Evolutionary conservation across 2,329 filamentous ascomycete species (phyloP).

Genomic region (Cladophialophora psammophila): DNA sequence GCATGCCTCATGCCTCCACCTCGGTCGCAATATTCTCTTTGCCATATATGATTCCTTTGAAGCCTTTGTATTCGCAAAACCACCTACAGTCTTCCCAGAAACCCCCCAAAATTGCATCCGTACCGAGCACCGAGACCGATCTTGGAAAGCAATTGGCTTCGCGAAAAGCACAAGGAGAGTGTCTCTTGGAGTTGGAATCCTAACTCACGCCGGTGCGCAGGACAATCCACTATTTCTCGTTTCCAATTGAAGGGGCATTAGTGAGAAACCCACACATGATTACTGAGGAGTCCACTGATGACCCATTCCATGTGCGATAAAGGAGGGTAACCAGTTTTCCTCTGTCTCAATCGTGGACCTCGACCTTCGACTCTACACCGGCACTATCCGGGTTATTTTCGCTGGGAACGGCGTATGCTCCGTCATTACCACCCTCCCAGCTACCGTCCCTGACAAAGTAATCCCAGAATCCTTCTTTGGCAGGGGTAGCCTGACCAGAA

Average conservation of each 20-base stretch:
- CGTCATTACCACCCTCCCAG: constrained; percentile 33
- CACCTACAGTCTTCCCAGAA: neutral
- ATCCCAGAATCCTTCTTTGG: constrained; percentile 40
- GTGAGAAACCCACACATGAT: neutral
- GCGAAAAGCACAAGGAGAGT: too few relatives aligned
- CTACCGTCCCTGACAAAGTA: constrained; percentile 39
- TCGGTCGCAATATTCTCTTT: neutral
- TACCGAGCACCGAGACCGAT: neutral
- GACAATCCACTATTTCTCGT: neutral
- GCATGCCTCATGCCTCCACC: too few relatives aligned
- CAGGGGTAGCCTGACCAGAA: constrained; percentile 36
- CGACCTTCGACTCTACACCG: neutral
- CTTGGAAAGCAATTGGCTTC: neutral
- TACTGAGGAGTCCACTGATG: neutral
- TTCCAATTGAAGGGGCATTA: neutral
- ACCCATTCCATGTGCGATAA: neutral
- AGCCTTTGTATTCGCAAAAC: neutral
- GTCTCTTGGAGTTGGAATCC: neutral
- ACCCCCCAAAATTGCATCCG: neutral
- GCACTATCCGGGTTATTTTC: neutral
- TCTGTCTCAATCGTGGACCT: neutral
- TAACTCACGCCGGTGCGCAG: neutral
- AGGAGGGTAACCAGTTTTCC: neutral
- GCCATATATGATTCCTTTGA: neutral
- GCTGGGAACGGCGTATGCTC: too few relatives aligned